These are phyloP conservation scores for Epichloe uncinata DNA, from an alignment of 2,329 filamentous ascomycete species.

Conservation along the genomic window DNA sequence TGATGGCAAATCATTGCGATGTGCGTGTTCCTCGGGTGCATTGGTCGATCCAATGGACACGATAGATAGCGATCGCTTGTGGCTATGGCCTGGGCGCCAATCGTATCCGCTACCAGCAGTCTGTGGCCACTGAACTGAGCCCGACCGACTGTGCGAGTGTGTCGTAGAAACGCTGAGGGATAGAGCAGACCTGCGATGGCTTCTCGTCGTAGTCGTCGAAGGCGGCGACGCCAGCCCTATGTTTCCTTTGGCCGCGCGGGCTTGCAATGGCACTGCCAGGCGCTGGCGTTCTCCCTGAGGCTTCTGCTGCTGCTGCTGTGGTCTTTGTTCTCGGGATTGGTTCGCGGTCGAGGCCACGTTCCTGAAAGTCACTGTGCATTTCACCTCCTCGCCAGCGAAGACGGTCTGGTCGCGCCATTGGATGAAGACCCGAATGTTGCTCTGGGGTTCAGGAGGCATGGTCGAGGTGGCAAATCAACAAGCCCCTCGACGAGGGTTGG, in stretches of 20 bases:
- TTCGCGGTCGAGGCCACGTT: conserved; percentile 50
- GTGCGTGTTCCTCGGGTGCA: conserved; percentile 32
- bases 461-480: conserved; percentile 10
- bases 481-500: conserved; percentile 19
- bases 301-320: conserved; percentile 13
- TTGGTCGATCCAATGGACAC: conserved; percentile 56
- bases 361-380: conserved; percentile 92
- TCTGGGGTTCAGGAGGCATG: conserved; percentile 36
- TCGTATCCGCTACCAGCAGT: conserved; percentile 17
- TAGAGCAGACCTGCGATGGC: conserved; percentile 51
- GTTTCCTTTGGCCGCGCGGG: conserved; percentile 26
- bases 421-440: conserved; percentile 89
- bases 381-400: conserved; percentile 90
- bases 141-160: conserved; percentile 30
- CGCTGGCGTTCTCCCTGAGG: conserved; percentile 21
- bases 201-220: conserved; percentile 27
- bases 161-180: conserved; percentile 45
- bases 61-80: conserved; percentile 69
- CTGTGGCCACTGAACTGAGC: conserved; percentile 34
- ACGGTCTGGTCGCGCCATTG: conserved; percentile 89
- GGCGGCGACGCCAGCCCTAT: conserved; percentile 33
- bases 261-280: conserved; percentile 29
- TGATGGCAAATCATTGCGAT: conserved; percentile 26
- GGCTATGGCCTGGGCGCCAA: conserved; percentile 36
- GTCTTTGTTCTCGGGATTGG: conserved; percentile 15